Base-by-base conservation (phyloP, 139 green algal species). In the Chlamydomonas eustigma region DNA sequence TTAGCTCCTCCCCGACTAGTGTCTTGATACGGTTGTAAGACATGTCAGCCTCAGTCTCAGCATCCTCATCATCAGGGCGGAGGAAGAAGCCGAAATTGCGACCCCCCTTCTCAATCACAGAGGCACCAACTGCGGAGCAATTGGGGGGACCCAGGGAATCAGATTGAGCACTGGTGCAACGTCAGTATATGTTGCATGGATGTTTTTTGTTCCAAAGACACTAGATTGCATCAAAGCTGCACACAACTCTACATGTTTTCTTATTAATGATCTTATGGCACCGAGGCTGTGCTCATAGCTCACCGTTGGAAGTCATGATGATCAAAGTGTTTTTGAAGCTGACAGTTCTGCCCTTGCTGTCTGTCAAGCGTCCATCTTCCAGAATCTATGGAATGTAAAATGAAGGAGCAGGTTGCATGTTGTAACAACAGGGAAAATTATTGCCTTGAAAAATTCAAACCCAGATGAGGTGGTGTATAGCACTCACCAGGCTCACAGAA, bases 311-410 rank as follows among this genome's bases (percentile, higher is more conserved):
- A 12, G 96, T 99, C 90, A 99, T 96, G 89, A 99, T 98, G 83
- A 99, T 93, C 51, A 99, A 85, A 36, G 92, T 97, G 91, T 99
- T 99, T 88, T 99, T 99, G 90, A 99, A 99, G 89, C 99, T 93
- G 34, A 99, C 94, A 0, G 90, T 96, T 70, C 96, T 90, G 37
- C 96, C 96, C 31, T 72, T 72, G 71, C 64, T 83, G 79, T 93
- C 89, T 3, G 94, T 98, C 38, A 98, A 78, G 44, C 95, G 88
- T 35, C 95, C 91, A 67, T 97, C 93, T 80, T 97, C 94, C 51
- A 98, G 86, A 71, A 97, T 97, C 80, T 96, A 86, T n/a, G 30
- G 5, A 68, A 18, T 30, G 22, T 6, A 6, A 18, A 68, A 30
- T n/a, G 22, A 68, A 68, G 4, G 4, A 18, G 58, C 58, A 22